phyloP scores from a whole-genome alignment of 78 protist genomes.

The Dictyostelium firmibasis region DNA sequence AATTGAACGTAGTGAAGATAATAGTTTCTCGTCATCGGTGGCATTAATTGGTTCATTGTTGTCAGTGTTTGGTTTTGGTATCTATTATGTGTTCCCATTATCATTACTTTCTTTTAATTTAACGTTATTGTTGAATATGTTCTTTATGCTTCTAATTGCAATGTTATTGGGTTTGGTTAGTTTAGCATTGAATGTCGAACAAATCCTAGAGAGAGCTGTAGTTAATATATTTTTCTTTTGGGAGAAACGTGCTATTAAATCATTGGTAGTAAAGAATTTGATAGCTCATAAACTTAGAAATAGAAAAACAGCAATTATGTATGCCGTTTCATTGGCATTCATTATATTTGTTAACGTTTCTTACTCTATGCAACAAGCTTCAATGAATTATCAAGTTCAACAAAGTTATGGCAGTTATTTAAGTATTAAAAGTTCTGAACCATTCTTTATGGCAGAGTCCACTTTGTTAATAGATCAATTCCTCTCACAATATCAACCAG shows the following conservation, averaged over 20 bases:
- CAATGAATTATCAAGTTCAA: constrained; percentile 65
- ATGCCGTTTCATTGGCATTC: constrained; percentile 89
- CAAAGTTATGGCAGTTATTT: constrained; percentile 39
- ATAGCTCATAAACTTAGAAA: constrained; percentile 95
- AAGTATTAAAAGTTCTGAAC: background rate
- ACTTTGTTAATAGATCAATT: background rate
- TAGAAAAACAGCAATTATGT: constrained; percentile 95
- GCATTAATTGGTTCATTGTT: constrained; percentile 84
- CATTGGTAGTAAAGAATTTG: constrained; percentile 90
- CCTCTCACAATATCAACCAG: background rate
- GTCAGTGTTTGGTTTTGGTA: constrained; percentile 80
- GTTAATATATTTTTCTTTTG: constrained; percentile 84
- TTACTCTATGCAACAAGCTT: constrained; percentile 66
- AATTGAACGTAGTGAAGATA: constrained; percentile 80
- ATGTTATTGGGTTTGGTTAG: constrained; percentile 90
- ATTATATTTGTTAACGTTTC: constrained; percentile 91
- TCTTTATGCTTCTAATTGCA: constrained; percentile 88
- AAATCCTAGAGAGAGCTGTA: constrained; percentile 75
- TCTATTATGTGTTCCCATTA: constrained; percentile 93
- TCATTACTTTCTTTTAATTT: constrained; percentile 88
- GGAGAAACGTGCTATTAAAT: constrained; percentile 79
- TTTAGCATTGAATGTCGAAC: constrained; percentile 84
- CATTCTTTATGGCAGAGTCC: background rate
- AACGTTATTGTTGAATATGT: constrained; percentile 88
- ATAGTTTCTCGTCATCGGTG: constrained; percentile 25